Conservation (phyloP, 208 protist species). For the Trypanosoma theileri region DNA sequence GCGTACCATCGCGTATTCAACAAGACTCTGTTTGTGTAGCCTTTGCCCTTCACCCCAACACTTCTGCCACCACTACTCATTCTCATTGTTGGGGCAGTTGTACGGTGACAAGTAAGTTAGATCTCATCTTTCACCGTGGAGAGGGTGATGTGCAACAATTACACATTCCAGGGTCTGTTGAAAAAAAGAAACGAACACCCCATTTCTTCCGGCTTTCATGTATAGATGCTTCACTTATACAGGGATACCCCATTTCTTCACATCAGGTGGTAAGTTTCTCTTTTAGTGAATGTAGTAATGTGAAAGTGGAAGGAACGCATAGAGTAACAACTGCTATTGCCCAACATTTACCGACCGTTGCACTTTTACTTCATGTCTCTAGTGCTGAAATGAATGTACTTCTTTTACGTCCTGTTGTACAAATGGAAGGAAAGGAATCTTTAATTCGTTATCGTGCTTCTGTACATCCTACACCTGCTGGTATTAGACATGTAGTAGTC, state of each 20-base stretch:
- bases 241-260: background rate
- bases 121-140: constrained; percentile 23
- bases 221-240: background rate
- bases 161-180: constrained; percentile 16
- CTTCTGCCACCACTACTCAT: background rate
- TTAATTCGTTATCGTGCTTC: constrained; percentile 12
- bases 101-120: constrained; percentile 14
- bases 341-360: constrained; percentile 20
- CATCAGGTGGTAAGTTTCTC: constrained; percentile 5
- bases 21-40: constrained; percentile 6
- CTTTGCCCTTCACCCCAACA: constrained; percentile 20
- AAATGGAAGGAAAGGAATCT: constrained; percentile 5
- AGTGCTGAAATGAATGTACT: constrained; percentile 20
- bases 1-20: constrained; percentile 28
- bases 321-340: background rate
- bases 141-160: background rate
- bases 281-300: constrained; percentile 17
- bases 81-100: constrained; percentile 16
- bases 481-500: constrained; percentile 21
- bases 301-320: background rate
- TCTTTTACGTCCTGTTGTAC: constrained; percentile 13
- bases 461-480: constrained; percentile 10
- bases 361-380: constrained; percentile 10
- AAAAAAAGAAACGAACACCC: constrained; percentile 23
- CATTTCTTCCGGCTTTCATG: constrained; percentile 29